Evolutionary conservation across 1,284 basidiomycete genomes (phyloP).

Genomic region (Jaminaea rosea): DNA sequence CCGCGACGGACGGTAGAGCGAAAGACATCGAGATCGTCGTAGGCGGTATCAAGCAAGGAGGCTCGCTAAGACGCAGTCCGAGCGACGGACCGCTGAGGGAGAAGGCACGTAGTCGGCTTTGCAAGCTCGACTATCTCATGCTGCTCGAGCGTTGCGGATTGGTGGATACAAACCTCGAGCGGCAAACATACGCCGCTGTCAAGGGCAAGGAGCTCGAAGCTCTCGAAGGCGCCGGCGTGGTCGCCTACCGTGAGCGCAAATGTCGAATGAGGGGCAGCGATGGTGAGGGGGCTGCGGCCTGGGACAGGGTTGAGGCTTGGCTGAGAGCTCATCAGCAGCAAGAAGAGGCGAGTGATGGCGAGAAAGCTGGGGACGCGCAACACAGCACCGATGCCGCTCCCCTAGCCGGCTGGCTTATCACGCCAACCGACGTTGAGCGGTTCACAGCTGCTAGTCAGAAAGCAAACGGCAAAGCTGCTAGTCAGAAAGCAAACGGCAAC

Average conservation of each 20-base stretch:
- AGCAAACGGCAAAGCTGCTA: too few relatives aligned
- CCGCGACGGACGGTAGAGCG: conserved; percentile 2
- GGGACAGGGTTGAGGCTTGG: neutral
- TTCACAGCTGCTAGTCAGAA: too few relatives aligned
- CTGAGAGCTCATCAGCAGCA: neutral
- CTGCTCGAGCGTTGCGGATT: too few relatives aligned
- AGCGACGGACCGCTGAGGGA: too few relatives aligned
- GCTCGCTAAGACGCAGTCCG: too few relatives aligned
- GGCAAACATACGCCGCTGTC: too few relatives aligned
- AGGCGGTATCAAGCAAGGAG: conserved; percentile 6
- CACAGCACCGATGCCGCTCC: neutral
- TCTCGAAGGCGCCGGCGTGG: too few relatives aligned
- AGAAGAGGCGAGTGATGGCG: neutral
- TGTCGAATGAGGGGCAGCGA: neutral
- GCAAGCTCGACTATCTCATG: too few relatives aligned
- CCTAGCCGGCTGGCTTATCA: neutral
- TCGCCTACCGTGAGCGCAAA: neutral
- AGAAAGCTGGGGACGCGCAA: neutral
- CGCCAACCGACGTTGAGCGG: neutral
- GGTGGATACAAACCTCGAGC: too few relatives aligned
- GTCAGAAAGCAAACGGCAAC: too few relatives aligned
- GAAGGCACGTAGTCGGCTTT: too few relatives aligned
- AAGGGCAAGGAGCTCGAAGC: neutral
- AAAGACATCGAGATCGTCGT: conserved; percentile 3
- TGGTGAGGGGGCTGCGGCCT: neutral